Base-by-base conservation (phyloP, 1,284 basidiomycete genomes). In the Moesziomyces parantarcticus region DNA sequence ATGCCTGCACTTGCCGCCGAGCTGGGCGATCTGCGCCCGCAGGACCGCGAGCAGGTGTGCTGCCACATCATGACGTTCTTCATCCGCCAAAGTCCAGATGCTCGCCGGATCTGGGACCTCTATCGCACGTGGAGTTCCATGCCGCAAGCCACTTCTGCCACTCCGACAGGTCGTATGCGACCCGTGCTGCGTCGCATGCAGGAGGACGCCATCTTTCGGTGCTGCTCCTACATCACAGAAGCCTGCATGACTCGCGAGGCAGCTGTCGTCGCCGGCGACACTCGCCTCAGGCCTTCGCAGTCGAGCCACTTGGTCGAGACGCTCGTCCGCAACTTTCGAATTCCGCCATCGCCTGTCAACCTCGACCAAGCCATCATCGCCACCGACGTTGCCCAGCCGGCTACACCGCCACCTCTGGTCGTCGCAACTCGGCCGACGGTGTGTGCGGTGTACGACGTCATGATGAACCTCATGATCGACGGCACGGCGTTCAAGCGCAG, bases 201-300 rank as follows among this genome's bases (percentile, higher is more conserved):
- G 29, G 46, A 56, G 7, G 57, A 57, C 22, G 46, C 63, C 18
- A 44, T 78, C 8, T 70, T 53, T 25, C 50, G 47, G 22, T 59
- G 66, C 25, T 68, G 53, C 47, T 23, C 22, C 0, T 59, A 58
- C 13, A 52, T 70, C 0, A 57, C 62, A 5, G 26, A 58, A 9
- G 68, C 64, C 3, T 45, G 55, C 1, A 41, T 60, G n/a, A 61
- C 46, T 1, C 52, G 46, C 3, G 65, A 61, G 13, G 77, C 68
- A 5, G 77, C 66, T 0, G 47, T 32, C 3, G 21, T 70, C 1
- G 42, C 61, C 0, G 23, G 56, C 14, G 77, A 78, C 26, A 32
- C 44, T 2, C 65, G 77, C 11, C 50, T 76, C 32, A 73, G 58
- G 34, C 65, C 68, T 0, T 69, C 74, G 16, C 77, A 78, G 44